Base-by-base conservation (phyloP, 331 rosid genomes). In the Acacia pycnantha region DNA sequence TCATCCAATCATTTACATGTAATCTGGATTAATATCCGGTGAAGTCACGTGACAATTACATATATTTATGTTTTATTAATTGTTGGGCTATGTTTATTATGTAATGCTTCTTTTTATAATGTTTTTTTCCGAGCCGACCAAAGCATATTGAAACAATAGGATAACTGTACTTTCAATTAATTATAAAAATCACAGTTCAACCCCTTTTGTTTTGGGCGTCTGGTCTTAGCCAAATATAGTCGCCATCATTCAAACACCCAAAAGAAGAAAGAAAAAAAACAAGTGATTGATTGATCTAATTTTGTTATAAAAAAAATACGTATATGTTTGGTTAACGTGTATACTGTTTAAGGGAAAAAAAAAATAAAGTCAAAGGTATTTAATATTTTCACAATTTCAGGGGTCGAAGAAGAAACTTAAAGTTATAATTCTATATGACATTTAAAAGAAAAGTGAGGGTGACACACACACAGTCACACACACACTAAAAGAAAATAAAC, bases 11-110 rank as follows among this genome's bases (percentile, higher is more conserved):
- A 74, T 70, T 73, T 16, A 77, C 47, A 54, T 62, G 53, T 78
- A 75, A 87, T 84, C 80, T 75, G 50, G 29, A 7, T 21, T 56
- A 79, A 72, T 71, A 84, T 79, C 59, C 21, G 83, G 66, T 84
- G 85, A 87, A 76, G 85, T 87, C 88, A 82, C 56, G 81, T 87
- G 88, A 76, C 79, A 82, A 50, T 79, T 37, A 82, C 84, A 70
- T 70, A 27, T 27, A 27, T 27, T n/a, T 31, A 14, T 31, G 33
- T 59, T 59, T 53, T 22, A 48, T 67, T 58, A 51, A 33, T 73
- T 44, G 31, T 48, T 22, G 76, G 54, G 15, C n/a, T 71, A 19
- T 21, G 46, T 43, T 43, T 43, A 43, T 9, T 43, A n/a, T 70
- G 22, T 13, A 24, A n/a, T 27, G 14, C 41, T 50, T 43, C 48